Base-by-base conservation (phyloP, 495 filamentous ascomycete species). In the Staphylotrichum longicolle region DNA sequence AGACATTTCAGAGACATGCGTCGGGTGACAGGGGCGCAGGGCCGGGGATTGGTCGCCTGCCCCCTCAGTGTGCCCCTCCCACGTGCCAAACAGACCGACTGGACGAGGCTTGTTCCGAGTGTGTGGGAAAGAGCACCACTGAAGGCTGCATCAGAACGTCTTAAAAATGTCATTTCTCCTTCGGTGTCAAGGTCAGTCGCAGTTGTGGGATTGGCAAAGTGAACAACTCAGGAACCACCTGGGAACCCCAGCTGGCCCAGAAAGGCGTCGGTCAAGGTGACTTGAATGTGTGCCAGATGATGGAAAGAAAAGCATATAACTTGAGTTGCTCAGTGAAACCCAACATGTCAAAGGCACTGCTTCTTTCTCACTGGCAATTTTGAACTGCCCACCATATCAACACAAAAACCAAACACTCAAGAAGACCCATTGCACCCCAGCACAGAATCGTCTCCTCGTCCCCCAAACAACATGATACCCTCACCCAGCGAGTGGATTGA, bases 1-100 rank as follows among this genome's bases (percentile, higher is more conserved):
- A 50, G 30, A 32, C 45, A 37, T 5, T 27, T 27, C 20, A 27
- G 20, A 57, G 7, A 27, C 30, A 5, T 27, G 20, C 3, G 32
- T 47, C 58, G 40, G 49, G 40, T 60, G 58, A 54, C 49, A 54
- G 40, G 58, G 30, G 32, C 58, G 40, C 41, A 41, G 12, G 58
- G 33, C 34, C 32, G 41, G 7, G 33, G 32, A 53, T 60, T 60
- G 58, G 58, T 30, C 49, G 58, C 40, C 58, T 60, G 49, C 30
- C 3, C 33, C 12, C 14, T 12, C 9, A 5, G 9, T 15, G 42
- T 54, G 49, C 49, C 58, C 58, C 58, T 60, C 58, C 48, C 45
- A 27, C 9, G 42, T 57, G 42, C 20, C 20, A 27, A 27, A 27
- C 20, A 27, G 20, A 27, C 20, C 20, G 20, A 27, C 20, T 27